These are phyloP conservation scores for Syzygium oleosum DNA, from an alignment of 345 rosid genomes.

Conservation along the genomic window DNA sequence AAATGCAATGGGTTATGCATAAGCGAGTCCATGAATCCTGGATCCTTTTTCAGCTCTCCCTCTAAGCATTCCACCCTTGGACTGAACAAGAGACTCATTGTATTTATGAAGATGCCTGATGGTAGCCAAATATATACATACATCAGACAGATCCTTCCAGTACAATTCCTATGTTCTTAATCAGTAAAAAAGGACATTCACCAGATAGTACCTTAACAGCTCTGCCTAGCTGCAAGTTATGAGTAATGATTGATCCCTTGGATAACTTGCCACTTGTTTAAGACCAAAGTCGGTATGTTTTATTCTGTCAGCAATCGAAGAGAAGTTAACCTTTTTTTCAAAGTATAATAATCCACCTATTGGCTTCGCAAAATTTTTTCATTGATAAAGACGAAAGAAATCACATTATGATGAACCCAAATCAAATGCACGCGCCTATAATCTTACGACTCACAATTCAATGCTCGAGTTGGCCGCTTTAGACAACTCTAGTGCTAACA, in stretches of 20 bases:
- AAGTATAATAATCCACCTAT: not conserved
- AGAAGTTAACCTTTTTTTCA: not conserved
- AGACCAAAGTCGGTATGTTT: not conserved
- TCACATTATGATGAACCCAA: not conserved
- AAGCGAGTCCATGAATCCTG: conserved; percentile 21
- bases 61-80: conserved; percentile 20
- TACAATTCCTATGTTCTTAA: not conserved
- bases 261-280: not conserved
- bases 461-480: not conserved
- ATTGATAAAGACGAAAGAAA: not conserved
- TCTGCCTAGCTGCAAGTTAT: not conserved
- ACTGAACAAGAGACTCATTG: conserved; percentile 33
- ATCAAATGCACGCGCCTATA: not conserved
- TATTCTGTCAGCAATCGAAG: not conserved
- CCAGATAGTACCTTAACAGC: not conserved
- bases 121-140: not conserved
- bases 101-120: not conserved
- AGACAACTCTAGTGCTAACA: not conserved
- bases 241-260: not conserved
- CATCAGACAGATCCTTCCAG: not conserved
- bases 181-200: not conserved
- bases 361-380: not conserved
- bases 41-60: conserved; percentile 27
- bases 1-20: conserved; percentile 10
- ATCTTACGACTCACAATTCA: not conserved